Evolutionary conservation across 2,329 filamentous ascomycete genomes (phyloP).

Genomic region (Nemania abortiva): DNA sequence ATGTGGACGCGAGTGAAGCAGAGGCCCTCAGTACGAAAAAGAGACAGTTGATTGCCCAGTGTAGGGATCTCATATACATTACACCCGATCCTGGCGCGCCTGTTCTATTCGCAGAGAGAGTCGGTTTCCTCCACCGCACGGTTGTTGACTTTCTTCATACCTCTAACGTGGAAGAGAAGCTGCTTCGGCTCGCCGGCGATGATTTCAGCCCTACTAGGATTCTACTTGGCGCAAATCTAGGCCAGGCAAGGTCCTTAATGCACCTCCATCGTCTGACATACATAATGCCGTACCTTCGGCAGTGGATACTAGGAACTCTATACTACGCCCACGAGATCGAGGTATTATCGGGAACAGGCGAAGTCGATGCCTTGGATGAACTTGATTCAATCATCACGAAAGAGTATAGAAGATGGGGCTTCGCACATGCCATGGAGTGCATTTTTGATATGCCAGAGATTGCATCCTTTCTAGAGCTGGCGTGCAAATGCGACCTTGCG

Average conservation of each 20-base stretch:
- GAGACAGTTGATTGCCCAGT: conserved; percentile 23
- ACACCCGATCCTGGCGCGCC: conserved; percentile 15
- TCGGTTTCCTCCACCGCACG: conserved; percentile 17
- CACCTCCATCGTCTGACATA: conserved; percentile 11
- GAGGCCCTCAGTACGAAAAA: conserved; percentile 25
- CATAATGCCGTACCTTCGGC: conserved; percentile 6
- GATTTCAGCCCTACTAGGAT: conserved; percentile 8
- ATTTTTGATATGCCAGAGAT: conserved; percentile 14
- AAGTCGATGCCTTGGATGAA: conserved; percentile 19
- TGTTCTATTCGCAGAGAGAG: conserved; percentile 8
- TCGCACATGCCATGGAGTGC: conserved; percentile 16
- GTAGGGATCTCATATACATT: conserved; percentile 26
- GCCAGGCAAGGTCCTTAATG: conserved; percentile 18
- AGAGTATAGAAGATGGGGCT: conserved; percentile 14
- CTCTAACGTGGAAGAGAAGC: conserved; percentile 3
- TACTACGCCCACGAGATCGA: conserved; percentile 21
- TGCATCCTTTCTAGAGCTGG: conserved; percentile 13
- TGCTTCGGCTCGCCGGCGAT: conserved; percentile 10
- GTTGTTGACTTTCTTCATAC: conserved; percentile 24
- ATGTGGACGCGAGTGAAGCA: not conserved
- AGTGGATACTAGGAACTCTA: conserved; percentile 16
- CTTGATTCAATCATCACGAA: conserved; percentile 12
- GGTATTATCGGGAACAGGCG: not conserved
- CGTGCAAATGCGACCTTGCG: conserved; percentile 21
- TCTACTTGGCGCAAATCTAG: conserved; percentile 9